phyloP scores from a whole-genome alignment of 139 green algal genomes.

The Gonium pectorale region DNA sequence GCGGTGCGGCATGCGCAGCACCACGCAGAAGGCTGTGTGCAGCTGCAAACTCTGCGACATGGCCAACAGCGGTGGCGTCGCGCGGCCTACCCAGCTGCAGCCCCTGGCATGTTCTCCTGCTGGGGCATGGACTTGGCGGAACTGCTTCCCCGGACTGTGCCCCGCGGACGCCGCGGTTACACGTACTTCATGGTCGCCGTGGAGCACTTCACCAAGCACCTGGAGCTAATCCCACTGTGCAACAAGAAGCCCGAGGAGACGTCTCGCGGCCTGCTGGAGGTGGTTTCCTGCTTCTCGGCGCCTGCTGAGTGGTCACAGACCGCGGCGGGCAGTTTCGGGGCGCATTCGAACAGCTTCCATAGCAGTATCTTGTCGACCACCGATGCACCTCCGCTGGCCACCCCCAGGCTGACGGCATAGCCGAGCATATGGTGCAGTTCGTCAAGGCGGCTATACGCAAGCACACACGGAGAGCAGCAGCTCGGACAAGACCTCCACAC shows the following conservation, averaged over 20 bases:
- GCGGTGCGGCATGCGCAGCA: neutral
- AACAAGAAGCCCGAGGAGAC: slow-evolving; percentile 2
- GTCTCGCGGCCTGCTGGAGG: neutral
- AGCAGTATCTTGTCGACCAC: slow-evolving; percentile 45
- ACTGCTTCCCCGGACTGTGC: neutral
- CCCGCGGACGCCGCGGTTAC: neutral
- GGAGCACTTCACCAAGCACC: no score
- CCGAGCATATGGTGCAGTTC: no score
- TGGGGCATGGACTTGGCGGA: slow-evolving; percentile 41
- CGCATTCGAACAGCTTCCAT: slow-evolving; percentile 48
- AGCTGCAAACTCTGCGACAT: neutral
- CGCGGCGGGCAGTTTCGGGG: slow-evolving; percentile 45
- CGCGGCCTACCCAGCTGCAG: neutral
- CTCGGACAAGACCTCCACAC: no score
- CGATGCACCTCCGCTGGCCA: slow-evolving; percentile 31
- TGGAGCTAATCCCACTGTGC: slow-evolving; percentile 12
- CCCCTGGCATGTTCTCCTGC: no score
- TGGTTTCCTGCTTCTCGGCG: slow-evolving; percentile 24
- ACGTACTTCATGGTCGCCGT: slow-evolving; percentile 50
- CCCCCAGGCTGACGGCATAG: slow-evolving; percentile 50
- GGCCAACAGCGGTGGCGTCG: neutral
- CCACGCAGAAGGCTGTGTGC: neutral
- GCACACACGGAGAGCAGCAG: no score
- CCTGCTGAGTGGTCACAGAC: slow-evolving; percentile 54
- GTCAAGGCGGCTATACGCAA: no score